Evolutionary conservation across 2,329 filamentous ascomycete genomes (phyloP).

Genomic region (Diatrype stigma): DNA sequence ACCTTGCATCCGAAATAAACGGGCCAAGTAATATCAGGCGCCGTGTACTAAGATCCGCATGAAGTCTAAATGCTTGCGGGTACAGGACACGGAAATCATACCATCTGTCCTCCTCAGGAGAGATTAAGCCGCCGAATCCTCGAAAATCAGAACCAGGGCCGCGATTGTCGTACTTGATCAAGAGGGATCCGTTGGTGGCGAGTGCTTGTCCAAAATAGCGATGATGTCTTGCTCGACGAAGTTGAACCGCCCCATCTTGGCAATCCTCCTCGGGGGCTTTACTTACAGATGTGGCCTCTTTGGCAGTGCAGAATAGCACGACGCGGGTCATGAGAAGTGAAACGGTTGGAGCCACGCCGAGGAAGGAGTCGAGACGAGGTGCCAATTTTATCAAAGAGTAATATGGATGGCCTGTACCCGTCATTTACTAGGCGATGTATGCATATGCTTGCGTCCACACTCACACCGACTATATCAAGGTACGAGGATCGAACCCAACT

Average conservation of each 20-base stretch:
- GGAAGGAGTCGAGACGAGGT: too few relatives aligned
- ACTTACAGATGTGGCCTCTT: conserved; percentile 6
- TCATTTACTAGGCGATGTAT: too few relatives aligned
- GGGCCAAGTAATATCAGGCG: conserved; percentile 3
- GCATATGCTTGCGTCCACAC: too few relatives aligned
- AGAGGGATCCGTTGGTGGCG: background rate
- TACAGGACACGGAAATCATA: conserved; percentile 4
- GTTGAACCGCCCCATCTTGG: background rate
- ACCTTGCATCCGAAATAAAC: conserved; percentile 8
- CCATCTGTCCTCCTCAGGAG: conserved; percentile 3
- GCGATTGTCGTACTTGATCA: conserved; percentile 1
- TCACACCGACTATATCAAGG: too few relatives aligned
- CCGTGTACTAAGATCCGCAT: conserved; percentile 1
- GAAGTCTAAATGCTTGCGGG: background rate
- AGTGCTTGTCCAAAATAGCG: conserved; percentile 6
- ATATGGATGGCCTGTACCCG: too few relatives aligned
- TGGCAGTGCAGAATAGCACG: conserved; percentile 5
- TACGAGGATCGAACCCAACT: too few relatives aligned
- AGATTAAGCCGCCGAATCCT: background rate
- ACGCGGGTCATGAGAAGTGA: background rate
- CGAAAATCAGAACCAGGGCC: conserved; percentile 1
- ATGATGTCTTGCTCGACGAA: conserved; percentile 1
- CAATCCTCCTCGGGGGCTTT: conserved; percentile 3
- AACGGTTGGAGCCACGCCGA: too few relatives aligned
- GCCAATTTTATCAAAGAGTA: too few relatives aligned